Evolutionary conservation across 768 basidiomycete species (phyloP), one percentile per base, ranked within the genome.

Genomic region (Lenzites betulinus): DNA sequence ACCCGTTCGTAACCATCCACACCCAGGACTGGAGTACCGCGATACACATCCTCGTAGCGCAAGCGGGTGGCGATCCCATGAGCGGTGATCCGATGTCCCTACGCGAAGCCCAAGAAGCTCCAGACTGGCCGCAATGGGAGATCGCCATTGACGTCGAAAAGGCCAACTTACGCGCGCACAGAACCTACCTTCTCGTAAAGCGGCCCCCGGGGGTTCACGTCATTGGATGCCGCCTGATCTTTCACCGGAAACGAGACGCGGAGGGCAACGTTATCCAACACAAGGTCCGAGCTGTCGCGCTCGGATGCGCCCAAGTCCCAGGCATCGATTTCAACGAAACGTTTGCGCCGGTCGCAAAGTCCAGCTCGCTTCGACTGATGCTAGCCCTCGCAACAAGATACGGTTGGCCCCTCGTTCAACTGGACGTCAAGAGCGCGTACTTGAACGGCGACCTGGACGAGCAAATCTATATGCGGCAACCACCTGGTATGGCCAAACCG

Each of bases 261-360:
- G 41, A 64, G 1, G 78, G 80, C 13, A 48, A 65, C 0, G 68
- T 81, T 26, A 55, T 63, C 2, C 64, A 70, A 6, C 75, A 77
- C 73, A 82, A 81, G 65, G 80, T 77, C 0, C 51, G 76, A 0
- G 66, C 83, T 0, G 78, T 82, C 0, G 77, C 78, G 0, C 69
- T 77, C 54, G 77, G 82, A 0, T 78, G 75, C 66, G 55, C 70
- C 0, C 82, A 83, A 64, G 61, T 69, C 1, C 67, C 67, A 1
- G 75, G 81, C 0, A 58, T 78, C 11, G 75, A 83, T 44, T 77
- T 65, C 63, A 41, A 55, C 23, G 70, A 72, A 3, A 70, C 69
- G 12, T 70, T 55, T 25, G 55, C 70, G 0, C 71, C 71, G 0
- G 67, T 69, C 1, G 55, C 30, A 48, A 53, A 25, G 12, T 48